Percentiles rank a stretch among this genome's conserved stretches.
These are phyloP conservation scores for Gymnopus androsaceus DNA, from an alignment of 1,284 basidiomycete species.

Conservation along the genomic window DNA sequence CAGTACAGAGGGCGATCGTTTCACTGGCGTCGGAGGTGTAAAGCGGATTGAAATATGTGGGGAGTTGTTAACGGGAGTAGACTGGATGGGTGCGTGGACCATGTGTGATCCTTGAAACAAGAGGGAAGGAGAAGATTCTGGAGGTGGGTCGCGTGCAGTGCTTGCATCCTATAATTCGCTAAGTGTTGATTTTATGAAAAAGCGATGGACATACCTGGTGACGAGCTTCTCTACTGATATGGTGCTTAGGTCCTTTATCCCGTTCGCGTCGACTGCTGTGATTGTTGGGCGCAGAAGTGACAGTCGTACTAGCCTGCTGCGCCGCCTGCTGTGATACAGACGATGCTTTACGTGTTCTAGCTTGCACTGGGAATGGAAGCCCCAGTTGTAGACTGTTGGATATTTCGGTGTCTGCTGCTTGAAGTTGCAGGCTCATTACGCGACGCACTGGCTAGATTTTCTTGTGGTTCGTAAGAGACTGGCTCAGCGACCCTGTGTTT, in stretches of 20 bases:
- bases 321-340: conserved; percentile 1
- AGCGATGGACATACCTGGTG: not conserved
- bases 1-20: conserved; percentile 7
- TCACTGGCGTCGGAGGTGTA: conserved; percentile 13
- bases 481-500: not conserved
- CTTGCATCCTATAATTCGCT: not conserved
- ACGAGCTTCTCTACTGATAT: conserved; percentile 2
- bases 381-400: not conserved
- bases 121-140: not conserved
- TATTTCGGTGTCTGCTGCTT: not conserved
- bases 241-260: not conserved
- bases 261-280: not conserved
- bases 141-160: not conserved
- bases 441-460: not conserved
- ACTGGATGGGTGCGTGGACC: not conserved
- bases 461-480: not conserved
- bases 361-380: not conserved
- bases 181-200: not conserved
- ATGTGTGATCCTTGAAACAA: conserved; percentile 8
- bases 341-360: conserved; percentile 3
- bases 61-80: conserved; percentile 1
- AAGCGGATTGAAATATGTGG: conserved; percentile 8
- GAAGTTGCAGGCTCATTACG: not conserved
- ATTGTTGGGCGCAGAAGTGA: not conserved
- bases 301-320: not conserved